These are phyloP conservation scores for Musa itinerans DNA, from an alignment of 176 grass and related monocot genomes.

Conservation along the genomic window DNA sequence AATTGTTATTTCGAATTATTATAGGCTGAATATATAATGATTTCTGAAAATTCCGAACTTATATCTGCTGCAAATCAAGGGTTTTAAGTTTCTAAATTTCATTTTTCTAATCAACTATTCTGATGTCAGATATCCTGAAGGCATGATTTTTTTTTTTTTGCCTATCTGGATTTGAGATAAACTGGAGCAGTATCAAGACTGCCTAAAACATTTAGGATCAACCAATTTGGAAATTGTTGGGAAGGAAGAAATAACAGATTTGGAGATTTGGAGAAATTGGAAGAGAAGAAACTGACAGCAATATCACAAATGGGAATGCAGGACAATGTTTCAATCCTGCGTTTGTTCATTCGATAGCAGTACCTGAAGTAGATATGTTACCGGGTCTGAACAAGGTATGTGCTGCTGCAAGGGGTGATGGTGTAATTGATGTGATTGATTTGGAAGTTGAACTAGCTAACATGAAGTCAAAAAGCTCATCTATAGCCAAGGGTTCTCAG, in stretches of 20 bases:
- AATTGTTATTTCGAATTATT: neutral
- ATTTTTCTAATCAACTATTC: neutral
- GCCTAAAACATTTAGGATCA: too few species aligned
- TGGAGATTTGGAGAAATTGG: too few species aligned
- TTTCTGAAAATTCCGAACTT: neutral
- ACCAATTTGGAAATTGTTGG: too few species aligned
- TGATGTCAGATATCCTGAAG: neutral
- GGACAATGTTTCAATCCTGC: slow-evolving; percentile 95
- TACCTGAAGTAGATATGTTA: slow-evolving; percentile 63
- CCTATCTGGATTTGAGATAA: too few species aligned
- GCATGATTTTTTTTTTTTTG: neutral
- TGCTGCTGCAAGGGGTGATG: slow-evolving; percentile 94
- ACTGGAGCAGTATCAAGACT: too few species aligned
- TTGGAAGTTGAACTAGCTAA: slow-evolving; percentile 60
- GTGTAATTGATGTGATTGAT: slow-evolving; percentile 72
- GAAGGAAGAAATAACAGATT: too few species aligned
- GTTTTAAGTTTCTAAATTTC: neutral
- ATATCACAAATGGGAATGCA: slow-evolving; percentile 29
- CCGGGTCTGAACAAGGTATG: slow-evolving; percentile 54
- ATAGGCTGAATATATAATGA: neutral
- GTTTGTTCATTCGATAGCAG: slow-evolving; percentile 75
- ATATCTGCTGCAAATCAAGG: neutral
- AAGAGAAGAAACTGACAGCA: slow-evolving; percentile 18
- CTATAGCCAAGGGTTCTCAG: slow-evolving; percentile 14
- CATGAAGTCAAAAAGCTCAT: slow-evolving; percentile 37